Base-by-base conservation (phyloP, 176 grass and related monocot genomes). In the Oryza longistaminata region DNA sequence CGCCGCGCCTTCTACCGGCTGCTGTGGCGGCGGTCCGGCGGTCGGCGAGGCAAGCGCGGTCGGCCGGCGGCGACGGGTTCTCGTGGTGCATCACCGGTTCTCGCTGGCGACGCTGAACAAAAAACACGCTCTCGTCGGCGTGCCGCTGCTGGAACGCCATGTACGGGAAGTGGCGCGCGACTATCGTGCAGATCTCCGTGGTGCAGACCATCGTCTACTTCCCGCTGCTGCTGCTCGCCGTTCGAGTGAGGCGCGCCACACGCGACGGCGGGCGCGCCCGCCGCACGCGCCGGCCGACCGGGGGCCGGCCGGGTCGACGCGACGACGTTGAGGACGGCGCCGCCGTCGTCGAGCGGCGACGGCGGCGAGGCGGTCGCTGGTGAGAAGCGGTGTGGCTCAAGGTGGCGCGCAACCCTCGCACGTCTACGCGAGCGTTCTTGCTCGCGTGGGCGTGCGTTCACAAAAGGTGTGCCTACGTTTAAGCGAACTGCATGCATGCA, bases 111-210 rank as follows among this genome's bases (percentile, higher is more conserved):
- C 93, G 27, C n/a, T 93, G 48, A 93, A 89, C 84, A n/a, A n/a
- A n/a, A n/a, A 98, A 98, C 91, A 92, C 93, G 58, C 89, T 98
- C 50, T 98, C 6, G 96, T 98, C 3, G 95, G 96, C 43, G 93
- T 90, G 77, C 93, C 96, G 77, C 89, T 98, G 68, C 58, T 95
- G 53, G 84, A n/a, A 85, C 64, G 96, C 89, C 80, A 93, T 98
- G 93, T 98, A 98, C 82, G 96, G 96, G 44, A 75, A 90, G 49
- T 98, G 96, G 96, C 93, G 62, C 91, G 94, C 69, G 93, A 98
- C 74, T 55, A 10, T 98, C 68, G 93, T 98, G 74, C 93, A 98
- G 87, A 35, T 98, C 19, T 90, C 93, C 15, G 87, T 98, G 69
- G n/a, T 93, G 80, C 96, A 98, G 85, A 43, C 76, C 83, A 88